These are phyloP conservation scores for Tricholoma terreum DNA, from an alignment of 768 basidiomycete genomes.

Conservation along the genomic window DNA sequence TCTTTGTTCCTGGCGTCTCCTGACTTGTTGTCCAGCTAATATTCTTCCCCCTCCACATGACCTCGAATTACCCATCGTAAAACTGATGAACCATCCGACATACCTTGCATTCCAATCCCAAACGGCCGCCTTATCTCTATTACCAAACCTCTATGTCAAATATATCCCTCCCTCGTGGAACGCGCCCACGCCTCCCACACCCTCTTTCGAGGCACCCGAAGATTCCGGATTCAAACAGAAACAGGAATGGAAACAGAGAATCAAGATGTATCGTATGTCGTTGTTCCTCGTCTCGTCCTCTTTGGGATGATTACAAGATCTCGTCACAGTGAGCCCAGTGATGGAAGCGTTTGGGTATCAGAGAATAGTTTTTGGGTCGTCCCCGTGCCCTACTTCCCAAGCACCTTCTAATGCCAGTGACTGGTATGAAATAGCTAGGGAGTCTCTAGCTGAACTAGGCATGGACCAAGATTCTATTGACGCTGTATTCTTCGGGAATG, in stretches of 20 bases:
- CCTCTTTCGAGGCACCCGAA: slow-evolving; percentile 35
- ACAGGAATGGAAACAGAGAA: slow-evolving; percentile 66
- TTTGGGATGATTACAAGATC: slow-evolving; percentile 1
- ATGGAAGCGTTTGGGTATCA: slow-evolving; percentile 84
- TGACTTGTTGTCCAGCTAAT: slow-evolving; percentile 49
- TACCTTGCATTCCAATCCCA: slow-evolving; percentile 74
- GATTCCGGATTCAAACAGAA: slow-evolving; percentile 45
- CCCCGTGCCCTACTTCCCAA: slow-evolving; percentile 52
- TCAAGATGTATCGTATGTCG: slow-evolving; percentile 83
- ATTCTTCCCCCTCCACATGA: slow-evolving; percentile 77
- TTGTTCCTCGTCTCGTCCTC: slow-evolving; percentile 1
- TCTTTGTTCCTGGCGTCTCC: not conserved
- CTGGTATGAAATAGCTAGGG: slow-evolving; percentile 82
- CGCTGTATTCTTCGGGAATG: slow-evolving; percentile 61
- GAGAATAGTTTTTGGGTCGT: slow-evolving; percentile 81
- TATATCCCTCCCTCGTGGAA: slow-evolving; percentile 78
- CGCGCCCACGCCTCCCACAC: slow-evolving; percentile 50
- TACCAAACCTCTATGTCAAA: slow-evolving; percentile 68
- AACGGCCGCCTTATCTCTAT: slow-evolving; percentile 68
- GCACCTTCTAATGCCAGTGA: slow-evolving; percentile 51
- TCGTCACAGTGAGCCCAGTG: slow-evolving; percentile 65
- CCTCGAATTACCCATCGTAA: slow-evolving; percentile 67
- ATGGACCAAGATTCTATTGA: slow-evolving; percentile 77
- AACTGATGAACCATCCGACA: slow-evolving; percentile 73
- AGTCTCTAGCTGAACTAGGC: slow-evolving; percentile 74